Evolutionary conservation across 768 basidiomycete species (phyloP).

Genomic region (Termitomyces bulborhizus): DNA sequence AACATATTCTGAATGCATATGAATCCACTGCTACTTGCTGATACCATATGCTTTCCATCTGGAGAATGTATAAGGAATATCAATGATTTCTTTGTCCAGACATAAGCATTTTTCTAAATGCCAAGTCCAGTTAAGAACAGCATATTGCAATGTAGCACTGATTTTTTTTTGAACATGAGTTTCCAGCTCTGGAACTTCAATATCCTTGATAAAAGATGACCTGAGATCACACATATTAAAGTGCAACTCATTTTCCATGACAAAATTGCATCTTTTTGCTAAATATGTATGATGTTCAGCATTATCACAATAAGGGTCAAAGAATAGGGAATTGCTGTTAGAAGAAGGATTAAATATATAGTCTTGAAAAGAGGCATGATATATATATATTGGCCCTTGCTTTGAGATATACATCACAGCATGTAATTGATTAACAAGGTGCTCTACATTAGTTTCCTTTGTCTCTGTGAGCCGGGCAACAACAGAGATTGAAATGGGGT

Average conservation of each 20-base stretch:
- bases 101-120: background rate
- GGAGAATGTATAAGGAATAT: background rate
- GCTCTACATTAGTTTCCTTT: background rate
- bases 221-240: background rate
- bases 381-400: background rate
- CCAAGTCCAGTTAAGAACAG: background rate
- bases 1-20: background rate
- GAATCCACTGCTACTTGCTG: background rate
- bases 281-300: background rate
- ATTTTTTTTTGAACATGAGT: background rate
- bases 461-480: background rate
- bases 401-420: background rate
- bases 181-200: background rate
- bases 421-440: background rate
- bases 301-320: background rate
- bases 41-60: background rate
- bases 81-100: background rate
- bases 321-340: background rate
- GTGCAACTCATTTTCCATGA: background rate
- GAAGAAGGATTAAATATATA: background rate
- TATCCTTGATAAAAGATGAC: background rate
- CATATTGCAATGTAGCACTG: background rate
- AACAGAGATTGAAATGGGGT: background rate
- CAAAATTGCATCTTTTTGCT: background rate
- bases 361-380: conserved; percentile 2